Evolutionary conservation across 352 stramenopile species (phyloP).

Genomic region (Globisporangium sylvaticum): DNA sequence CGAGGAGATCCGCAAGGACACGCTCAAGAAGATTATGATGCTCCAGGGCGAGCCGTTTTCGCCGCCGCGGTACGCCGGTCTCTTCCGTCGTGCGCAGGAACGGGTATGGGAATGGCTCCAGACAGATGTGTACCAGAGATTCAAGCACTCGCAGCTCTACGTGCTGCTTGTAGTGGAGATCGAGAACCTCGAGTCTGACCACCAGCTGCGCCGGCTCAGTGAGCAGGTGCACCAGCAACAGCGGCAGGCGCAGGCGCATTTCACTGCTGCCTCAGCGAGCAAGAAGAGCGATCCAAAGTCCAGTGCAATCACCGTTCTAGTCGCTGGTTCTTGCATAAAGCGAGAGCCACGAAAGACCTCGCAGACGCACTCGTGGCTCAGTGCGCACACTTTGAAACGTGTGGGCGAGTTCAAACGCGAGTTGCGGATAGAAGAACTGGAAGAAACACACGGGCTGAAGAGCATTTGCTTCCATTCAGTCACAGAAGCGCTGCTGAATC

Average conservation of each 20-base stretch:
- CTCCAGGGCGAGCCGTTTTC: slow-evolving; percentile 77
- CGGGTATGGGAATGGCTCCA: slow-evolving; percentile 71
- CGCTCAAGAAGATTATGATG: slow-evolving; percentile 60
- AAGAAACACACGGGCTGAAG: slow-evolving; percentile 10
- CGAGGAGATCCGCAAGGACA: slow-evolving; percentile 51
- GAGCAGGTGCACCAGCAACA: slow-evolving; percentile 39
- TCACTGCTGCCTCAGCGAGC: neutral
- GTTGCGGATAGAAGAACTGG: slow-evolving; percentile 16
- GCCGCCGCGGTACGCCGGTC: slow-evolving; percentile 53
- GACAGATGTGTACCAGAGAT: slow-evolving; percentile 53
- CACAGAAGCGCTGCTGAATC: neutral
- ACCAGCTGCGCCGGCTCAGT: slow-evolving; percentile 54
- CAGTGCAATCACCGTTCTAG: slow-evolving; percentile 30
- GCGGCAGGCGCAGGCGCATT: slow-evolving; percentile 36
- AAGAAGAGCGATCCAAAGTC: slow-evolving; percentile 21
- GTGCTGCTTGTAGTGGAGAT: slow-evolving; percentile 67
- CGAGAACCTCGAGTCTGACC: slow-evolving; percentile 62
- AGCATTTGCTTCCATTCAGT: slow-evolving; percentile 26
- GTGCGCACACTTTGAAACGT: neutral
- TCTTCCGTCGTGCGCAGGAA: slow-evolving; percentile 73
- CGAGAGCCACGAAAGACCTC: neutral
- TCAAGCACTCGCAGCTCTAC: slow-evolving; percentile 57
- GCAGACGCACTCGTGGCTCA: slow-evolving; percentile 6
- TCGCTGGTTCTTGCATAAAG: neutral
- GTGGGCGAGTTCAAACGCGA: neutral